These are phyloP conservation scores for Amaranthus palmeri DNA, from an alignment of 148 eudicot genomes.

Conservation along the genomic window DNA sequence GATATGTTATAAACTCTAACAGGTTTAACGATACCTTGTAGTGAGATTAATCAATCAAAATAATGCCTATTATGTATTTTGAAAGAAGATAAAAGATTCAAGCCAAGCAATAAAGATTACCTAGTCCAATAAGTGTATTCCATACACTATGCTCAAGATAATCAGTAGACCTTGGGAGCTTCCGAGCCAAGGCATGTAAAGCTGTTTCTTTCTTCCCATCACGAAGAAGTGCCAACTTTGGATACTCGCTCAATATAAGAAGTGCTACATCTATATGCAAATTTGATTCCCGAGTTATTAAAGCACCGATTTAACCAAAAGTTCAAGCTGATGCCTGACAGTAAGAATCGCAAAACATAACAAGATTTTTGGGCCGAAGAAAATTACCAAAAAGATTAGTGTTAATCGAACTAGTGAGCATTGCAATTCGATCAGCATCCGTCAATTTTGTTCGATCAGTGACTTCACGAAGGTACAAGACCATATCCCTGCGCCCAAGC, in stretches of 20 bases:
- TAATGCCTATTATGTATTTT: too few species aligned
- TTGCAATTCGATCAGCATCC: slow-evolving; percentile 16
- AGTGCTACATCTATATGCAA: slow-evolving; percentile 16
- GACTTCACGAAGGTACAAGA: slow-evolving; percentile 16
- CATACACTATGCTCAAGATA: slow-evolving; percentile 1
- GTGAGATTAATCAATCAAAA: too few species aligned
- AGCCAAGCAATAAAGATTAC: too few species aligned
- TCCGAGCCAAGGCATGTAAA: slow-evolving; percentile 24
- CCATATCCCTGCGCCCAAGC: slow-evolving; percentile 27
- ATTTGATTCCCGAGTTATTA: too few species aligned
- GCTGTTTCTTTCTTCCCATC: slow-evolving; percentile 25
- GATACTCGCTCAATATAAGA: not conserved
- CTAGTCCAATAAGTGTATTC: slow-evolving; percentile 4
- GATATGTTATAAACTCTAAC: too few species aligned
- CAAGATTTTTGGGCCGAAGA: not conserved
- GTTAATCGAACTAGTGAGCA: slow-evolving; percentile 22
- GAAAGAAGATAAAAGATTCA: too few species aligned
- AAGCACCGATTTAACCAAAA: too few species aligned
- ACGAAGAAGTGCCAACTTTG: slow-evolving; percentile 12
- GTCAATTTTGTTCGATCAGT: slow-evolving; percentile 14
- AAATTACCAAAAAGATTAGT: slow-evolving; percentile 27
- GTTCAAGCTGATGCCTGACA: too few species aligned
- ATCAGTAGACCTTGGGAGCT: slow-evolving; percentile 6
- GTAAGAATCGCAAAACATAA: too few species aligned
- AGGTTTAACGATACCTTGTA: too few species aligned